phyloP scores from a whole-genome alignment of 2,329 filamentous ascomycete species.

The Trichoderma sp. region DNA sequence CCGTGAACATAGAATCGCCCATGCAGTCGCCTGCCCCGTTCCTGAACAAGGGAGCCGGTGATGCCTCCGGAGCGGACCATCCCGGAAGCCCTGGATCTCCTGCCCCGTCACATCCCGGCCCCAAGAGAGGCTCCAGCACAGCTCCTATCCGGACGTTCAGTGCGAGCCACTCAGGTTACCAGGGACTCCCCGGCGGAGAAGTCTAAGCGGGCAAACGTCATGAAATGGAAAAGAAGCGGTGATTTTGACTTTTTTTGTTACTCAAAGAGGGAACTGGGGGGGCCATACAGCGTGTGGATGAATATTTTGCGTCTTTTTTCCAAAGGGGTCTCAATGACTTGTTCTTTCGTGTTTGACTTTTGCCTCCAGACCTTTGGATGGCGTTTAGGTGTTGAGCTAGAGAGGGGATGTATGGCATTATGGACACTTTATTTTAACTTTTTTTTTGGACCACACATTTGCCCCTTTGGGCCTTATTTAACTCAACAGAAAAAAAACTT shows the following conservation, averaged over 20 bases:
- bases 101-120: constrained; percentile 10
- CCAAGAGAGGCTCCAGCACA: constrained; percentile 20
- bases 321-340: constrained; percentile 8
- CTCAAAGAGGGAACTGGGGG: neutral
- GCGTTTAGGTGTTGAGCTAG: constrained; percentile 19
- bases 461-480: neutral
- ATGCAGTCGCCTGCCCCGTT: constrained; percentile 13
- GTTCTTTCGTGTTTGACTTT: constrained; percentile 18
- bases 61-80: neutral
- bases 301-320: constrained; percentile 4
- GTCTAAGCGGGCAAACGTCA: neutral
- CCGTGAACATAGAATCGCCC: constrained; percentile 15
- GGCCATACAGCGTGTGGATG: constrained; percentile 8
- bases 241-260: constrained; percentile 2
- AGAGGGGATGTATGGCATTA: constrained; percentile 17
- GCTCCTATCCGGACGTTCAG: constrained; percentile 22
- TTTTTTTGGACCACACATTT: neutral
- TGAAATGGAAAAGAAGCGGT: neutral
- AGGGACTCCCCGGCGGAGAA: constrained; percentile 14
- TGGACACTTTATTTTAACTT: neutral
- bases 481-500: neutral
- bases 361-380: constrained; percentile 18
- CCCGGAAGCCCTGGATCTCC: constrained; percentile 7
- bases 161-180: constrained; percentile 18
- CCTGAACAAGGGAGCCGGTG: constrained; percentile 19